Conservation (phyloP, 2,329 filamentous ascomycete genomes). For the Alternaria brassicae region DNA sequence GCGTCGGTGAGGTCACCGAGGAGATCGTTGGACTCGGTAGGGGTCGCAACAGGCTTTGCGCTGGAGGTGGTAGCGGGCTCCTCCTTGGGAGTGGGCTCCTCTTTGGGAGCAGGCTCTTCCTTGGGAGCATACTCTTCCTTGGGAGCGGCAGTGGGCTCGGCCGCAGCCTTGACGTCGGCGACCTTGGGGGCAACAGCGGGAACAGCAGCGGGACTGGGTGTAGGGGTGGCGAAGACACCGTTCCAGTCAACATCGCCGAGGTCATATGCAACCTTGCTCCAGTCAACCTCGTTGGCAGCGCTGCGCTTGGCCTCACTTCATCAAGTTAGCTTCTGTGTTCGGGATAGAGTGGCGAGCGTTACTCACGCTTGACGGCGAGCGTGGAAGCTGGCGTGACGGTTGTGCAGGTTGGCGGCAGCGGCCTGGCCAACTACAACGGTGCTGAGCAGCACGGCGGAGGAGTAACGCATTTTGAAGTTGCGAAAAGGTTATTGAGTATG, state of each 20-base stretch:
- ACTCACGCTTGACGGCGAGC: constrained; percentile 45
- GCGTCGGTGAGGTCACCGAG: constrained; percentile 9
- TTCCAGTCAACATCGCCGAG: constrained; percentile 38
- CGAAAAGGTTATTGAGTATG: constrained; percentile 9
- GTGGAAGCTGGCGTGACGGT: constrained; percentile 49
- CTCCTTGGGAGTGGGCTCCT: constrained; percentile 4
- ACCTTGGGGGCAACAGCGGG: constrained; percentile 2
- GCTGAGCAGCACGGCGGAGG: constrained; percentile 48
- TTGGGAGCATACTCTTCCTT: background rate
- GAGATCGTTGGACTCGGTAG: background rate
- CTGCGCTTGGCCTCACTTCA: constrained; percentile 43
- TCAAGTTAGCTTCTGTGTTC: constrained; percentile 14
- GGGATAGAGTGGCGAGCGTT: background rate
- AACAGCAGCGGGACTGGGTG: constrained; percentile 15
- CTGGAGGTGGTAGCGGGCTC: constrained; percentile 9
- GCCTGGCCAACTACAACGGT: constrained; percentile 47
- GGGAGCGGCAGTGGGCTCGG: constrained; percentile 14
- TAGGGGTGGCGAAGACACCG: constrained; percentile 27
- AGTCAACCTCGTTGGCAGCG: constrained; percentile 35
- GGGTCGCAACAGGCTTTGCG: constrained; percentile 11
- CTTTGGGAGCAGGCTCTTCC: constrained; percentile 16
- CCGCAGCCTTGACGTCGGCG: constrained; percentile 21
- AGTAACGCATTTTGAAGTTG: constrained; percentile 44
- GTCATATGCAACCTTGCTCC: constrained; percentile 37
- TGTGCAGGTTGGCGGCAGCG: constrained; percentile 40